A percentile compares a stretch with the other conserved stretches of the same genome.
phyloP scores from a whole-genome alignment of 1,139 yeast species.

The Groenewaldozyma sp. region DNA sequence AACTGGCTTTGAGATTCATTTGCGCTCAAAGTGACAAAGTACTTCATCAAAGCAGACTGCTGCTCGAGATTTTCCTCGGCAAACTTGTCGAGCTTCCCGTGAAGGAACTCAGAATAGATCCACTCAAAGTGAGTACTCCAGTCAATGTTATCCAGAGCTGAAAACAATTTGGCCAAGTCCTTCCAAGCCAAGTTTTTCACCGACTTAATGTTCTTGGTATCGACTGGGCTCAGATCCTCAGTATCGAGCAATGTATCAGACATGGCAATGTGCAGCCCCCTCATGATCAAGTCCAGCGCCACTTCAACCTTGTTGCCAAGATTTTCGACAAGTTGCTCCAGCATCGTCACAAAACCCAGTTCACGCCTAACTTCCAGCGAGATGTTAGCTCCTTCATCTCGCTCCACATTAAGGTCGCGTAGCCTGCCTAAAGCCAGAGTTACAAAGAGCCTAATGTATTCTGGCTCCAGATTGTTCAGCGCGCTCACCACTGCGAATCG shows the following conservation, averaged over 20 bases:
- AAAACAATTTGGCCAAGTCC: conserved; percentile 25
- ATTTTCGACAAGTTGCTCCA: conserved; percentile 51
- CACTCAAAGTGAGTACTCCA: conserved; percentile 51
- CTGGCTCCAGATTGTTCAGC: conserved; percentile 51
- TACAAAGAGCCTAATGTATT: conserved; percentile 51
- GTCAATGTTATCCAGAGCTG: conserved; percentile 11
- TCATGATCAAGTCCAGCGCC: conserved; percentile 44
- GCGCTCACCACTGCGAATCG: conserved; percentile 69
- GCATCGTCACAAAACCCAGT: conserved; percentile 63
- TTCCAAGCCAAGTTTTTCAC: conserved; percentile 28
- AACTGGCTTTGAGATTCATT: conserved; percentile 42
- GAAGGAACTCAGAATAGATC: conserved; percentile 48
- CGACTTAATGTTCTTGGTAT: conserved; percentile 19
- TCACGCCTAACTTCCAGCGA: conserved; percentile 40
- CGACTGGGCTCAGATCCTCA: conserved; percentile 17
- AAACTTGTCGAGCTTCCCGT: conserved; percentile 58
- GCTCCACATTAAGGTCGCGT: conserved; percentile 31
- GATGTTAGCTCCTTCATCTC: conserved; percentile 8
- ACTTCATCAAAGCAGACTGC: conserved; percentile 64
- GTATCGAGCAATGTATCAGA: conserved; percentile 40
- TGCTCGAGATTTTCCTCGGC: conserved; percentile 73
- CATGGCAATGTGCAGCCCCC: conserved; percentile 48
- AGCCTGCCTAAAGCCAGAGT: conserved; percentile 53
- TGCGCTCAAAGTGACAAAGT: conserved; percentile 59
- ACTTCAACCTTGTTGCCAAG: conserved; percentile 52